Percentiles rank a stretch among this genome's conserved stretches.
Conservation (phyloP, 2,329 filamentous ascomycete genomes). For the Aspergillus clavatus region DNA sequence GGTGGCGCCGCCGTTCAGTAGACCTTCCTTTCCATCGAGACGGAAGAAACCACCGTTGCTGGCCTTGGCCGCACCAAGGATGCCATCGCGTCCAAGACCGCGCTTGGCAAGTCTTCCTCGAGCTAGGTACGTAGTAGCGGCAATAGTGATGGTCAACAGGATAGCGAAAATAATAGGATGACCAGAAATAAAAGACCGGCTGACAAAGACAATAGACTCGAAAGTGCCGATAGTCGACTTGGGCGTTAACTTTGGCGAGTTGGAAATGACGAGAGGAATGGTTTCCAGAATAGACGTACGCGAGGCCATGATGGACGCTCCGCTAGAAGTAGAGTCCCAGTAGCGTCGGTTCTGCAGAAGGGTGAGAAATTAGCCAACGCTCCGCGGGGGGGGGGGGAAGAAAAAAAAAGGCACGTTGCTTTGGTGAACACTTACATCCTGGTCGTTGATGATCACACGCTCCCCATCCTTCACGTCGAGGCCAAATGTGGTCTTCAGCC, state of each 20-base stretch:
- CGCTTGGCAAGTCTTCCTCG: slow-evolving; percentile 29
- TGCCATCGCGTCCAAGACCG: slow-evolving; percentile 28
- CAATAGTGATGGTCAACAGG: slow-evolving; percentile 34
- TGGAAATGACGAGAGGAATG: slow-evolving; percentile 48
- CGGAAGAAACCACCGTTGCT: slow-evolving; percentile 43
- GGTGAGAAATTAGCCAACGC: slow-evolving; percentile 29
- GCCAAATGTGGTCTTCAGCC: slow-evolving; percentile 92
- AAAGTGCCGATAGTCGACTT: slow-evolving; percentile 47
- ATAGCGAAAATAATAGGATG: slow-evolving; percentile 43
- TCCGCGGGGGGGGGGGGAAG: slow-evolving; percentile 47
- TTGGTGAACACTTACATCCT: slow-evolving; percentile 66
- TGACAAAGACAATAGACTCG: slow-evolving; percentile 44
- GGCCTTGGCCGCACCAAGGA: slow-evolving; percentile 31
- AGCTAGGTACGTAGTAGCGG: slow-evolving; percentile 31
- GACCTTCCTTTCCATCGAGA: slow-evolving; percentile 46
- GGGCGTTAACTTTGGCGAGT: slow-evolving; percentile 45
- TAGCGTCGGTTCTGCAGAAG: slow-evolving; percentile 73
- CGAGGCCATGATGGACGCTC: slow-evolving; percentile 82
- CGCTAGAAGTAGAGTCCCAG: slow-evolving; percentile 88
- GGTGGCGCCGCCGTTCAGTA: slow-evolving; percentile 39
- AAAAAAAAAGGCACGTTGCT: neutral
- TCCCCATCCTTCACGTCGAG: slow-evolving; percentile 82
- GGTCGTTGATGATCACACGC: slow-evolving; percentile 91
- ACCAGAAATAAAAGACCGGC: slow-evolving; percentile 38
- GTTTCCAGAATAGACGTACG: slow-evolving; percentile 90